Base-by-base conservation (phyloP, 805 yeast genomes). In the Starmerella etchellsii region DNA sequence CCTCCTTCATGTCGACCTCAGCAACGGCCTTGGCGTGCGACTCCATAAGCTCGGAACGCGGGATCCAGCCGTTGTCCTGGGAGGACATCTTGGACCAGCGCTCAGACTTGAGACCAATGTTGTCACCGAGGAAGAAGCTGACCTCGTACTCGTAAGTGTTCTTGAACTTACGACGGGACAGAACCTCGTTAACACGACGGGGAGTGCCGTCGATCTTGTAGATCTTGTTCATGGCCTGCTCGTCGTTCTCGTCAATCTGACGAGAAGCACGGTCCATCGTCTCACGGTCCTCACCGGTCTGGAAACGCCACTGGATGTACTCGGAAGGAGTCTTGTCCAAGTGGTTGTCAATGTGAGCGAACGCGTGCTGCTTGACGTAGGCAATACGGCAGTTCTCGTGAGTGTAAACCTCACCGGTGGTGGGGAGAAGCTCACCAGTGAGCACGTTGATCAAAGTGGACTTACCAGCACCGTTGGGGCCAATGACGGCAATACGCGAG, bases 381-480 rank as follows among this genome's bases (percentile, higher is more conserved):
- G 97, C 99, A 63, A 91, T 91, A 81, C 98, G 94, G 76, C 94
- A 81, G 73, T 91, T 91, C 76, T 88, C 97, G 76, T 91, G 98
- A 47, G 87, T 94, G 80, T 91, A 91, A 63, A 91, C 97, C 68
- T 91, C 97, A 85, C 98, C 98, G 41, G 60, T 60, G 54, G 97
- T 91, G 73, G 98, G 98, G 67, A 91, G 74, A 63, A 91, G 81
- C 76, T 91, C 98, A 83, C 98, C 98, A 55, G 98, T 91, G 71
- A 91, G 80, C 50, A 91, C 96, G 67, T 91, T 91, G 68, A 91
- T 88, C 72, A 91, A 78, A 60, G 98, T 91, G 53, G 98, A 88
- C 71, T 91, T 91, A 81, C 98, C 98, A 65, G 98, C 98, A 83
- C 98, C 98, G 71, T 91, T 91, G 70, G 98, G 98, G 70, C 98